These are phyloP conservation scores for Cytospora leucostoma DNA, from an alignment of 2,329 filamentous ascomycete species.

Conservation along the genomic window DNA sequence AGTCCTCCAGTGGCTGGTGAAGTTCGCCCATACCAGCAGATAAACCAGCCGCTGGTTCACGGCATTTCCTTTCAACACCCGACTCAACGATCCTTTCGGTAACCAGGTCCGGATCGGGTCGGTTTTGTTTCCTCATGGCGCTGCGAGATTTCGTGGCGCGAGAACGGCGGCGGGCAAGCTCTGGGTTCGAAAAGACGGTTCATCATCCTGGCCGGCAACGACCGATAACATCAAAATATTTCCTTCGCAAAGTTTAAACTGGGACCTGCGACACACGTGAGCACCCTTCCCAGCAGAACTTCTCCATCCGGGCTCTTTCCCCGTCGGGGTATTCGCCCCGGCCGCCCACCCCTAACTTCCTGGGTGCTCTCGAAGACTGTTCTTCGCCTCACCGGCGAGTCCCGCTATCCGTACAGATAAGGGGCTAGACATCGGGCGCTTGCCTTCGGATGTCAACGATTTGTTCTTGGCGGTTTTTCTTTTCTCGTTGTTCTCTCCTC, in stretches of 20 bases:
- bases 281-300: slow-evolving; percentile 3
- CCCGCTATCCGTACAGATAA: slow-evolving; percentile 11
- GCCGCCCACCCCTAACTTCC: background rate
- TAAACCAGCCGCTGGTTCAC: slow-evolving; percentile 39
- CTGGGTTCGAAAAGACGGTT: slow-evolving; percentile 28
- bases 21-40: slow-evolving; percentile 67
- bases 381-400: slow-evolving; percentile 15
- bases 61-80: slow-evolving; percentile 13
- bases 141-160: slow-evolving; percentile 22
- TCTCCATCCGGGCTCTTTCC: slow-evolving; percentile 6
- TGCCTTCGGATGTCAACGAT: slow-evolving; percentile 13
- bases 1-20: slow-evolving; percentile 94
- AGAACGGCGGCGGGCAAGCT: slow-evolving; percentile 21
- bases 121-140: slow-evolving; percentile 24
- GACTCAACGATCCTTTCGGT: slow-evolving; percentile 7
- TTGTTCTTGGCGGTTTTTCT: slow-evolving; percentile 6
- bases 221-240: slow-evolving; percentile 26
- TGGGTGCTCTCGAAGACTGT: slow-evolving; percentile 3
- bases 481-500: slow-evolving; percentile 12
- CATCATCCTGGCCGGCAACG: slow-evolving; percentile 28
- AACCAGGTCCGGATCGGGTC: slow-evolving; percentile 13
- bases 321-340: background rate
- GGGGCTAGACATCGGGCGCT: slow-evolving; percentile 14
- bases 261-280: slow-evolving; percentile 12
- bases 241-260: slow-evolving; percentile 4